A percentile compares a stretch with the other conserved stretches of the same genome.
Evolutionary conservation across 2,329 filamentous ascomycete species (phyloP).

Genomic region (Clarireedia monteithiana): DNA sequence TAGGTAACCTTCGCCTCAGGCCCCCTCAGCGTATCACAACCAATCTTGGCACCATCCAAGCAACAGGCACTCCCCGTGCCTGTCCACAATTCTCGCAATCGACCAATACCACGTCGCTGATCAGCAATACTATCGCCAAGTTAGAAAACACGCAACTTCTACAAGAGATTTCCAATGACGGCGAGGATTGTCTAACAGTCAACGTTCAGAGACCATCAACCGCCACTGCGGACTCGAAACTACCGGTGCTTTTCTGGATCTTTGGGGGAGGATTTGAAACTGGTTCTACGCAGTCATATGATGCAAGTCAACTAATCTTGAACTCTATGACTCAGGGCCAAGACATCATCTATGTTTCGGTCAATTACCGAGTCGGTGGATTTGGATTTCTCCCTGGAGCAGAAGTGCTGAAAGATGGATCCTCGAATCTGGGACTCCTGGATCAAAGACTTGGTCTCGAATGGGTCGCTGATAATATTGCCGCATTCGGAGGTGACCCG

Average conservation of each 20-base stretch:
- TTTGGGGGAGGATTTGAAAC: conserved; percentile 26
- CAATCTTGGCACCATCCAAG: conserved; percentile 19
- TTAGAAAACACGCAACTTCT: background rate
- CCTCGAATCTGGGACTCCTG: conserved; percentile 61
- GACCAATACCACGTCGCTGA: background rate
- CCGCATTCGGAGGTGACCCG: conserved; percentile 59
- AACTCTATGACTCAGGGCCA: conserved; percentile 42
- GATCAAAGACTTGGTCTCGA: conserved; percentile 67
- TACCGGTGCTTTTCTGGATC: conserved; percentile 35
- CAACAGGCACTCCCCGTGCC: conserved; percentile 22
- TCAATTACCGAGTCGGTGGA: conserved; percentile 70
- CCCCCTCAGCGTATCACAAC: conserved; percentile 27
- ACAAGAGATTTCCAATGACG: background rate
- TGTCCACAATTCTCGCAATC: conserved; percentile 29
- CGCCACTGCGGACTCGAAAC: conserved; percentile 41
- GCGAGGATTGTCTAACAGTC: conserved; percentile 32
- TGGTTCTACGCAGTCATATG: conserved; percentile 43
- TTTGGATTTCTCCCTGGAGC: conserved; percentile 68
- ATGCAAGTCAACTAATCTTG: conserved; percentile 39
- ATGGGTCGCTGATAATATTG: conserved; percentile 71
- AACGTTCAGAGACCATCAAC: conserved; percentile 33
- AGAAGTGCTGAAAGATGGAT: conserved; percentile 59
- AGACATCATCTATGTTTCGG: conserved; percentile 65
- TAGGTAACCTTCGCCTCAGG: conserved; percentile 36
- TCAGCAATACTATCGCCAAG: background rate